Evolutionary conservation across 148 eudicot species (phyloP).

Genomic region (Amaranthus palmeri): DNA sequence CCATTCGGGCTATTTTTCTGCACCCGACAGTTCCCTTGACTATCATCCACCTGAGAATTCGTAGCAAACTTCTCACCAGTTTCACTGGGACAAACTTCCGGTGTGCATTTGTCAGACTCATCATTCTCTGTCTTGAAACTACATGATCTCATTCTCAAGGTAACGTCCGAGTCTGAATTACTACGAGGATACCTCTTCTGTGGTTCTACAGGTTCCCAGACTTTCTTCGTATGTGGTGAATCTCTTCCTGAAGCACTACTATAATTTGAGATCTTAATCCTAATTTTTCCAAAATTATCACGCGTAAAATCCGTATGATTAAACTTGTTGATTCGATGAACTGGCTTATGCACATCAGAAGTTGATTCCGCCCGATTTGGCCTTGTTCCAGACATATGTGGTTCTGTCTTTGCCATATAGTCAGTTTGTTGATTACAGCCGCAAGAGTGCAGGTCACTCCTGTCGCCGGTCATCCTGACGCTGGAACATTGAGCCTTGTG

Average conservation of each 20-base stretch:
- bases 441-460: conserved; percentile 48
- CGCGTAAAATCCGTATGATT: conserved; percentile 45
- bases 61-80: conserved; percentile 24
- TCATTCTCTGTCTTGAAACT: conserved; percentile 36
- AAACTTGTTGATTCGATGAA: conserved; percentile 45
- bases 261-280: conserved; percentile 47
- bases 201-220: conserved; percentile 93
- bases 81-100: conserved; percentile 35
- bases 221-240: conserved; percentile 54
- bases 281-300: conserved; percentile 49
- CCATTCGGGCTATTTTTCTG: conserved; percentile 18
- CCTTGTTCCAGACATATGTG: conserved; percentile 30
- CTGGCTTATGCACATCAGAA: conserved; percentile 48
- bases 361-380: conserved; percentile 37
- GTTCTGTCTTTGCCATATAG: conserved; percentile 44
- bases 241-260: conserved; percentile 40
- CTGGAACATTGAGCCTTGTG: conserved; percentile 51
- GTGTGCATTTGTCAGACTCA: conserved; percentile 35
- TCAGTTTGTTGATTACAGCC: conserved; percentile 65
- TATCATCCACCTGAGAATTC: conserved; percentile 25
- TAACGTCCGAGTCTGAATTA: conserved; percentile 73
- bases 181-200: conserved; percentile 58
- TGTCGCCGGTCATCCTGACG: conserved; percentile 36
- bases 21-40: conserved; percentile 6
- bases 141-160: conserved; percentile 49